Evolutionary conservation across 148 eudicot genomes (phyloP).

Genomic region (Nepenthes gracilis): DNA sequence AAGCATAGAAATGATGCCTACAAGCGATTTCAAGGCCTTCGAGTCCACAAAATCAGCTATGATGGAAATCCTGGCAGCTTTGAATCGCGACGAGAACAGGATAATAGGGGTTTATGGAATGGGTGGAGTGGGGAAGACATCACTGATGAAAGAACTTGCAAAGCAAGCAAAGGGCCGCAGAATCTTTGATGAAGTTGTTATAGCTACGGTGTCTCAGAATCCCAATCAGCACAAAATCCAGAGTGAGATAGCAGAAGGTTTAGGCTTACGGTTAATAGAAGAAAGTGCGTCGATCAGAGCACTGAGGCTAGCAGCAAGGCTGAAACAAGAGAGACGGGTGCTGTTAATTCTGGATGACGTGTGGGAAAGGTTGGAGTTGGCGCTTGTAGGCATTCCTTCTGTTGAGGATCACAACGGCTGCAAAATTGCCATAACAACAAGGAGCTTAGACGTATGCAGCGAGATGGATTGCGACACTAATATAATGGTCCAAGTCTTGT

Average conservation of each 20-base stretch:
- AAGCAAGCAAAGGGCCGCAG: conserved; percentile 14
- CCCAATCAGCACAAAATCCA: conserved; percentile 24
- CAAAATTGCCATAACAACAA: conserved; percentile 25
- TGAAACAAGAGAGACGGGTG: conserved; percentile 12
- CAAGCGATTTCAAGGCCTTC: conserved; percentile 12
- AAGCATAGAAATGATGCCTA: conserved; percentile 13
- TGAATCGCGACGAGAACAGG: conserved; percentile 11
- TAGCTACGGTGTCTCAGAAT: conserved; percentile 25
- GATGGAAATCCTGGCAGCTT: conserved; percentile 15
- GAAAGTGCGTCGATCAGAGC: conserved; percentile 14
- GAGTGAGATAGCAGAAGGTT: conserved; percentile 23
- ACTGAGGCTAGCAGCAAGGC: conserved; percentile 16
- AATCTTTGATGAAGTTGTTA: conserved; percentile 38
- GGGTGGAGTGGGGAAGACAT: conserved; percentile 49
- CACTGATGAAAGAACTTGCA: conserved; percentile 22
- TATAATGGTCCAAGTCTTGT: conserved; percentile 18
- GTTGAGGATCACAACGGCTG: conserved; percentile 13
- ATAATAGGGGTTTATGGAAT: conserved; percentile 42
- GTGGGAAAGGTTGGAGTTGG: conserved; percentile 35
- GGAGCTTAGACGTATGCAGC: conserved; percentile 21
- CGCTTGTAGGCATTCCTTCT: conserved; percentile 20
- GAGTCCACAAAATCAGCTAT: conserved; percentile 20
- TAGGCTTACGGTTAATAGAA: conserved; percentile 19
- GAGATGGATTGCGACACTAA: conserved; percentile 17
- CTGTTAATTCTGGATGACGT: conserved; percentile 43